Conservation (phyloP, 306 rosid species). For the Oemleria cerasiformis region DNA sequence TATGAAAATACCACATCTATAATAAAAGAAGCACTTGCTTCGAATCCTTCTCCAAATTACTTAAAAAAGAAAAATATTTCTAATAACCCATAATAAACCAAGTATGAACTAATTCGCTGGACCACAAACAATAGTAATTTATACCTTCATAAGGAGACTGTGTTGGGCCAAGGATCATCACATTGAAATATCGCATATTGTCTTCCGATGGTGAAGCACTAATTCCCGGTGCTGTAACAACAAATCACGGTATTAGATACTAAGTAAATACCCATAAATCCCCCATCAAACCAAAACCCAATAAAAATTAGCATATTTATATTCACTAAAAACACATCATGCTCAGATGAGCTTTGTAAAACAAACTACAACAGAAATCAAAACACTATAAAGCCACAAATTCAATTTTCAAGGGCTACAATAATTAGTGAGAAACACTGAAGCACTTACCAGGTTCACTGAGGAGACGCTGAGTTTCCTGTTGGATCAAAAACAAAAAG, state of each 20-base stretch:
- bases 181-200: conserved; percentile 95
- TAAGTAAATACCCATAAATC: conserved; percentile 11
- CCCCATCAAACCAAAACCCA: conserved; percentile 13
- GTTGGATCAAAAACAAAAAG: conserved; percentile 30
- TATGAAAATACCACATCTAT: too few relatives aligned
- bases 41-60: background rate
- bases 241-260: conserved; percentile 29
- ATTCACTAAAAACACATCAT: background rate
- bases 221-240: conserved; percentile 84
- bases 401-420: background rate
- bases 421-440: conserved; percentile 3
- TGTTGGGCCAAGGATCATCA: conserved; percentile 97
- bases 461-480: conserved; percentile 98
- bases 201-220: conserved; percentile 98
- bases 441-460: conserved; percentile 88
- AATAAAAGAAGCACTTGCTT: background rate
- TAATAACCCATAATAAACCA: background rate
- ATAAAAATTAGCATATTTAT: background rate
- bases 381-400: conserved; percentile 13
- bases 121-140: conserved; percentile 4
- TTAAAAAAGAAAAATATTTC: background rate
- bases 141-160: conserved; percentile 98
- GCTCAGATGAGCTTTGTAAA: background rate
- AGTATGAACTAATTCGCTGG: background rate
- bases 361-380: background rate